Evolutionary conservation across 768 basidiomycete genomes (phyloP), one percentile per base, ranked within the genome.

Genomic region (Paxillus rubicundulus): DNA sequence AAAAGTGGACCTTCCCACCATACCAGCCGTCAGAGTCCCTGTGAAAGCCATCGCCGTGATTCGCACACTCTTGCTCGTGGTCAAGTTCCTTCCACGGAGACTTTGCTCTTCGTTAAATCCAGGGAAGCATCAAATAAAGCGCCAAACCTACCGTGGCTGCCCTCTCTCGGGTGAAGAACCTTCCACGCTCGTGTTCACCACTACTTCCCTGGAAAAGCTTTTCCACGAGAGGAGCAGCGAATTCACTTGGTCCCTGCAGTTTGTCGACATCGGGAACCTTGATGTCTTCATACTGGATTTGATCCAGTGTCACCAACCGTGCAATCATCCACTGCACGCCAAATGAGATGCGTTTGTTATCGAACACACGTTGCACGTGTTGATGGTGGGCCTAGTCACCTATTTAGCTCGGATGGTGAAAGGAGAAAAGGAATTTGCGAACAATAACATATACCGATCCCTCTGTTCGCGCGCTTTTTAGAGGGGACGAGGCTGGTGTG

Each of bases 51-150:
- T 6, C 66, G n/a, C 24, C 30, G 9, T 7, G 21, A 7, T 32
- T 13, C 24, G 39, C 49, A 20, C 21, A 68, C 1, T 62, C 56
- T 33, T 80, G 76, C 60, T 89, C 86, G 5, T 58, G 65, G 57
- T 87, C 84, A 4, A 87, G 67, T 61, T 87, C 82, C 39, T 61
- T 60, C 84, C 85, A 89, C 0, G 85, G 84, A 12, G 74, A 72
- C 85, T 88, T 42, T 14, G 50, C 28, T 43, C 10, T 1, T n/a
- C 44, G 12, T 28, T 32, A 27, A 53, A 39, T n/a, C 1, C 10
- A 30, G 12, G n/a, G 34, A 7, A 12, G 51, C 28, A 67, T 54
- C 14, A 58, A 45, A 17, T 45, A 37, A 13, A 61, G 60, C 2
- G 60, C 57, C n/a, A 50, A 20, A 33, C 53, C 20, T 28, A 61